phyloP scores from a whole-genome alignment of 2,329 filamentous ascomycete species.

The Alternaria gansuensis region DNA sequence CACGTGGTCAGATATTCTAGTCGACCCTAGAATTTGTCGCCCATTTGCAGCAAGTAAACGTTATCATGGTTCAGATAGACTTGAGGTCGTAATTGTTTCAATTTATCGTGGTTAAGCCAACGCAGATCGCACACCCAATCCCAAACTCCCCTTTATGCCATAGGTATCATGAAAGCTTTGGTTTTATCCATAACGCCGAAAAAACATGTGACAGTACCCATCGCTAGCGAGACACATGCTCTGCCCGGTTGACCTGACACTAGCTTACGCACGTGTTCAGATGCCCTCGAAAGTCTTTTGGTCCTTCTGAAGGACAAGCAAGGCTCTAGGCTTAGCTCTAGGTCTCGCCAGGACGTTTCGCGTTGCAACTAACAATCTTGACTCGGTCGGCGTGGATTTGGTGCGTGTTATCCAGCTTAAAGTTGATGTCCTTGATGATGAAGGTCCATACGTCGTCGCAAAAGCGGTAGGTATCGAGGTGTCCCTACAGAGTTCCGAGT shows the following conservation, averaged over 20 bases:
- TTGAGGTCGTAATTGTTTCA: conserved; percentile 10
- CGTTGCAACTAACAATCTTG: conserved; percentile 98
- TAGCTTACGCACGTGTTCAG: neutral
- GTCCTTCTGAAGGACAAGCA: conserved; percentile 15
- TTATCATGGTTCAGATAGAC: neutral
- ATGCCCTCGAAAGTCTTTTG: conserved; percentile 2
- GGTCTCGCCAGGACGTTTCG: conserved; percentile 75
- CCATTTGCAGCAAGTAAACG: neutral
- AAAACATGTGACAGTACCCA: conserved; percentile 6
- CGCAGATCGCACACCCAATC: neutral
- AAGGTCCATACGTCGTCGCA: conserved; percentile 99
- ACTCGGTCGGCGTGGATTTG: conserved; percentile 86
- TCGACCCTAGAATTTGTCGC: neutral
- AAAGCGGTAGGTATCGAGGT: conserved; percentile 97
- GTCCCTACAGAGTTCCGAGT: conserved; percentile 69
- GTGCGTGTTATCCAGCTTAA: conserved; percentile 89
- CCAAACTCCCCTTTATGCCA: conserved; percentile 33
- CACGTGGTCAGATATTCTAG: neutral
- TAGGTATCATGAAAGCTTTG: conserved; percentile 29
- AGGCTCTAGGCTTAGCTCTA: conserved; percentile 39
- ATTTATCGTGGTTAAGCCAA: conserved; percentile 6
- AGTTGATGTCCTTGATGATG: conserved; percentile 97
- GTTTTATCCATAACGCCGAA: conserved; percentile 30
- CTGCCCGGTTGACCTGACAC: neutral
- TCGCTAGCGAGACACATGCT: neutral